A percentile compares a stretch with the other conserved stretches of the same genome.
phyloP scores from a whole-genome alignment of 768 basidiomycete species.

The Baorangia bicolor region DNA sequence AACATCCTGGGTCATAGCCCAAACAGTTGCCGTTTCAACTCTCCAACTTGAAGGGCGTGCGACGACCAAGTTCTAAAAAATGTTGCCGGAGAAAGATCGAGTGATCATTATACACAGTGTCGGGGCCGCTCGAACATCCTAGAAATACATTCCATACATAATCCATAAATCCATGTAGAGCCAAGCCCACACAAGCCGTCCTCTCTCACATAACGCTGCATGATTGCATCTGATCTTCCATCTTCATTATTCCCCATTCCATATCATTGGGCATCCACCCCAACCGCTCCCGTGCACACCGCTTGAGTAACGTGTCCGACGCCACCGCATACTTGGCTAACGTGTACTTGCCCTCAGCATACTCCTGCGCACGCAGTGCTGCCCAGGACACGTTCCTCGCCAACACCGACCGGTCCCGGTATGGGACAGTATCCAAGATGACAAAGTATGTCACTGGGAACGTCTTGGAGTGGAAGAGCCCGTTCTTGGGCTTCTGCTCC shows the following conservation, averaged over 20 bases:
- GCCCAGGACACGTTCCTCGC: slow-evolving; percentile 8
- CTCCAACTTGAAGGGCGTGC: no score
- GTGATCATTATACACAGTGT: no score
- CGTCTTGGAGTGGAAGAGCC: slow-evolving; percentile 32
- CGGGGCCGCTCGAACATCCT: no score
- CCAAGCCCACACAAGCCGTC: no score
- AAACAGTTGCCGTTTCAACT: no score
- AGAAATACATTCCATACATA: no score
- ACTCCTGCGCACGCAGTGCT: slow-evolving; percentile 29
- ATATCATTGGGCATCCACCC: slow-evolving; percentile 15
- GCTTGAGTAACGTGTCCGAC: slow-evolving; percentile 17
- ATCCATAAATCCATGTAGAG: no score
- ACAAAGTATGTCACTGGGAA: slow-evolving; percentile 35
- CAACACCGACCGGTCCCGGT: neutral
- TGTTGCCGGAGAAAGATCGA: no score
- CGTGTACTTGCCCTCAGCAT: slow-evolving; percentile 24
- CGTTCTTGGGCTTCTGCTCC: neutral
- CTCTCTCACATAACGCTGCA: neutral
- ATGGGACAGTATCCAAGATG: slow-evolving; percentile 17
- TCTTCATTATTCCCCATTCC: neutral
- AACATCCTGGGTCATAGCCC: no score
- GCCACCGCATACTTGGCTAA: slow-evolving; percentile 14
- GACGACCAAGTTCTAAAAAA: no score
- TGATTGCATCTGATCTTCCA: slow-evolving; percentile 6
- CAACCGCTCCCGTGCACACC: slow-evolving; percentile 16